Evolutionary conservation across 139 green algal genomes (phyloP).

Genomic region (Closterium sp.): DNA sequence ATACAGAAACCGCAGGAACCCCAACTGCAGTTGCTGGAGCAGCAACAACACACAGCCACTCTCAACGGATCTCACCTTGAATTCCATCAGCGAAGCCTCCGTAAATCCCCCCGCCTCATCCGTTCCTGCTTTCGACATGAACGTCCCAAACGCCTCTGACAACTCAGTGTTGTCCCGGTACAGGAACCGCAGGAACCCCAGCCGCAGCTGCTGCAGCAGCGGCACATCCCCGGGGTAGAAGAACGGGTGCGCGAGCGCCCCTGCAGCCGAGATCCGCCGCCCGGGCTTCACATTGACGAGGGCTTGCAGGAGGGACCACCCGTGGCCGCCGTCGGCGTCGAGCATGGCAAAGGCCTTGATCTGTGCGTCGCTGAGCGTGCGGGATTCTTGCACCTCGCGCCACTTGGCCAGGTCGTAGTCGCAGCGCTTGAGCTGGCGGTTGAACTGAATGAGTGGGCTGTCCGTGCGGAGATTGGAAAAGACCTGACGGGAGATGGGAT

Average conservation of each 20-base stretch:
- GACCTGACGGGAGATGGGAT: neutral
- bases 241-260: slow-evolving; percentile 36
- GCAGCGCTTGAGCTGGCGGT: slow-evolving; percentile 58
- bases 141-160: slow-evolving; percentile 14
- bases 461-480: slow-evolving; percentile 55
- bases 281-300: slow-evolving; percentile 42
- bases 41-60: too few species aligned
- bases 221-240: slow-evolving; percentile 15
- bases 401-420: slow-evolving; percentile 65
- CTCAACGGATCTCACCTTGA: neutral
- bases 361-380: neutral
- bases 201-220: slow-evolving; percentile 19
- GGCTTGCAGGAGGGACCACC: slow-evolving; percentile 29
- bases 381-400: slow-evolving; percentile 62
- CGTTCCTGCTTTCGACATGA: slow-evolving; percentile 56
- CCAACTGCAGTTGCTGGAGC: too few species aligned
- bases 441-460: slow-evolving; percentile 57
- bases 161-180: slow-evolving; percentile 36
- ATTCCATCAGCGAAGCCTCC: slow-evolving; percentile 64
- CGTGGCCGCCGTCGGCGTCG: slow-evolving; percentile 35
- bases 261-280: slow-evolving; percentile 23
- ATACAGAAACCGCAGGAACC: slow-evolving; percentile 16
- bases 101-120: slow-evolving; percentile 61
- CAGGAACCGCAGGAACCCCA: slow-evolving; percentile 8
- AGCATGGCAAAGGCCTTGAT: slow-evolving; percentile 46